These are phyloP conservation scores for Amylocarpus encephaloides DNA, from an alignment of 2,329 filamentous ascomycete genomes.

Conservation along the genomic window DNA sequence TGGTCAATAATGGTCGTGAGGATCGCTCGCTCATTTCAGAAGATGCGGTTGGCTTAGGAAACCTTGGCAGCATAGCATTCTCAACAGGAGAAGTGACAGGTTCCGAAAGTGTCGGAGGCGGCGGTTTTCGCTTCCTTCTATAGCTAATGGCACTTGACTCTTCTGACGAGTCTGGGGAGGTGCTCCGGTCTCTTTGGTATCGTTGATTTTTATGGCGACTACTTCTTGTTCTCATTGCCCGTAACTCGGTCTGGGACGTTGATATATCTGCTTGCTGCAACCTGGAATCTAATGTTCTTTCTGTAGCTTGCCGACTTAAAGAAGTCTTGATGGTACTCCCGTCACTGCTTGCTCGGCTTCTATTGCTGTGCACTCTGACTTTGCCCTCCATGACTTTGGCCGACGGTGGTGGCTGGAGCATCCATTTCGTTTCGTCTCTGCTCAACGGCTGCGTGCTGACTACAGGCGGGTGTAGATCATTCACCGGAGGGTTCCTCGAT, in stretches of 20 bases:
- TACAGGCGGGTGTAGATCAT: constrained; percentile 80
- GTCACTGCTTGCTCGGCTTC: constrained; percentile 41
- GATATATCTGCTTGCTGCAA: constrained; percentile 27
- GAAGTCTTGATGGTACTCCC: constrained; percentile 38
- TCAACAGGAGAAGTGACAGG: background rate
- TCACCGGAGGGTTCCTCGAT: constrained; percentile 61
- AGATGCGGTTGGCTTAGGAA: constrained; percentile 3
- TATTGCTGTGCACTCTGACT: constrained; percentile 57
- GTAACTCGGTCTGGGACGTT: constrained; percentile 16
- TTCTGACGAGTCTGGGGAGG: constrained; percentile 19
- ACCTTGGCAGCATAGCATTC: constrained; percentile 12
- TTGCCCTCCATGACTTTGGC: constrained; percentile 90
- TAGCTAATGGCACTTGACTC: constrained; percentile 15
- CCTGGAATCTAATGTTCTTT: constrained; percentile 27
- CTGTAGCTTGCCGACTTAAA: constrained; percentile 27
- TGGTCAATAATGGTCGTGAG: constrained; percentile 17
- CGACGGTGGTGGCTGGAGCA: constrained; percentile 86
- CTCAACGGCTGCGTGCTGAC: constrained; percentile 68
- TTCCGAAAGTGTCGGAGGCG: constrained; percentile 20
- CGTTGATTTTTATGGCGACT: constrained; percentile 13
- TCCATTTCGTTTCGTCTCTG: constrained; percentile 73
- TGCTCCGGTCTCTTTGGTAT: constrained; percentile 18
- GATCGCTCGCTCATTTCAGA: constrained; percentile 18
- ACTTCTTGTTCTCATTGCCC: constrained; percentile 5
- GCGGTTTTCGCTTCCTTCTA: constrained; percentile 22